phyloP scores from a whole-genome alignment of 2,329 filamentous ascomycete species.

The Claviceps humidiphila region DNA sequence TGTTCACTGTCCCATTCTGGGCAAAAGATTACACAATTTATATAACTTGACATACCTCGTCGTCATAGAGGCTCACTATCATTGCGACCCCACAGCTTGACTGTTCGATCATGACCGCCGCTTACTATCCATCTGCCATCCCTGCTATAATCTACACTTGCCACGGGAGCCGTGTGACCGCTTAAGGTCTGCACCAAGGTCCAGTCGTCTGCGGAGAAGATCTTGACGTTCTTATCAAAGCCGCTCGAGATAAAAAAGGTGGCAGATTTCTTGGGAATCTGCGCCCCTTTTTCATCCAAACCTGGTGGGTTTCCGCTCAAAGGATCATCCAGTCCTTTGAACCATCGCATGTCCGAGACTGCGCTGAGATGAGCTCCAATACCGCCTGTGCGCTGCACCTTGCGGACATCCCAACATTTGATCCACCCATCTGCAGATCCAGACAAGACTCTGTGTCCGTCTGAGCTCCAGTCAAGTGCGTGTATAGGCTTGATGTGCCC shows the following conservation, averaged over 20 bases:
- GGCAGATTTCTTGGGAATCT: constrained; percentile 67
- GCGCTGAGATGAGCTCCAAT: constrained; percentile 86
- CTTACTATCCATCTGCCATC: constrained; percentile 90
- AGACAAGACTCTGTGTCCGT: constrained; percentile 85
- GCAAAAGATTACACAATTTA: background rate
- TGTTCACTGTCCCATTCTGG: background rate
- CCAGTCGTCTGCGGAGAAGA: constrained; percentile 97
- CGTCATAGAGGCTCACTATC: constrained; percentile 44
- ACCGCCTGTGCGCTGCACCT: constrained; percentile 69
- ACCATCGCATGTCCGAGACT: constrained; percentile 89
- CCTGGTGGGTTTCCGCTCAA: constrained; percentile 46
- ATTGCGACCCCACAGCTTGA: constrained; percentile 91
- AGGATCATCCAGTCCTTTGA: constrained; percentile 71
- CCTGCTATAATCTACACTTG: constrained; percentile 75
- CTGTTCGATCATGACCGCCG: constrained; percentile 83
- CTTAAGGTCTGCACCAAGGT: constrained; percentile 73
- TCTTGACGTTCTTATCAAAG: constrained; percentile 89
- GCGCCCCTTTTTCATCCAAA: constrained; percentile 50
- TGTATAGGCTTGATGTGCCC: constrained; percentile 83
- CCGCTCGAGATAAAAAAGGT: constrained; percentile 86
- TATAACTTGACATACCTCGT: background rate
- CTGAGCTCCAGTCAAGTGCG: constrained; percentile 79
- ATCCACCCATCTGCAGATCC: constrained; percentile 90
- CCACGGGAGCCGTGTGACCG: constrained; percentile 83
- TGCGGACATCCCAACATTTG: constrained; percentile 94